These are phyloP conservation scores for Ramaria rubella DNA, from an alignment of 768 basidiomycete species.

Conservation along the genomic window DNA sequence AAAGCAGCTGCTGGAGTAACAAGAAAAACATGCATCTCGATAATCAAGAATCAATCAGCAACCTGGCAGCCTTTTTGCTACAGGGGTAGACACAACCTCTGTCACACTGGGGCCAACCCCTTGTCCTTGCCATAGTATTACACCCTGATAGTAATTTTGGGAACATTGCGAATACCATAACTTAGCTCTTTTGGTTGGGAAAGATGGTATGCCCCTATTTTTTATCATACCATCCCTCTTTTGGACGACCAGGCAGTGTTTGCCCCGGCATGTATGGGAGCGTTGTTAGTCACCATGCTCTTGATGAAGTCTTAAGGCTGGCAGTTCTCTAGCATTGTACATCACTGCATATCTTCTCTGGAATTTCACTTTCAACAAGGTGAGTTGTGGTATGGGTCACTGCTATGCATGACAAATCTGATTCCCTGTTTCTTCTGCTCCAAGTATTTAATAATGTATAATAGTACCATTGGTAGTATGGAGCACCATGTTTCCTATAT, in stretches of 20 bases:
- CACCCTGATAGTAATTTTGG: too few species aligned
- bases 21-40: constrained; percentile 9
- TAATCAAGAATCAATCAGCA: constrained; percentile 12
- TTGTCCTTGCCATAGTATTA: constrained; percentile 17
- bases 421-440: too few species aligned
- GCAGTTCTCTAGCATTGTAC: constrained; percentile 8
- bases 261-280: constrained; percentile 13
- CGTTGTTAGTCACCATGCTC: constrained; percentile 9
- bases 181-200: constrained; percentile 16
- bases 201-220: constrained; percentile 1
- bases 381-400: too few species aligned
- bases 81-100: constrained; percentile 15
- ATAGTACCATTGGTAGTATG: too few species aligned
- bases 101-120: constrained; percentile 13
- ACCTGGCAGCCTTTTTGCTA: constrained; percentile 11
- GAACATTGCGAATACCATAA: too few species aligned
- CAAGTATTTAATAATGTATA: too few species aligned
- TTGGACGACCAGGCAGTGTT: background rate
- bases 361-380: constrained; percentile 12
- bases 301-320: background rate
- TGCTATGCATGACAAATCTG: too few species aligned
- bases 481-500: too few species aligned
- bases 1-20: constrained; percentile 12
- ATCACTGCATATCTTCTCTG: constrained; percentile 14
- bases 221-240: background rate